These are phyloP conservation scores for Calvatia gigantea DNA, from an alignment of 768 basidiomycete species.

Conservation along the genomic window DNA sequence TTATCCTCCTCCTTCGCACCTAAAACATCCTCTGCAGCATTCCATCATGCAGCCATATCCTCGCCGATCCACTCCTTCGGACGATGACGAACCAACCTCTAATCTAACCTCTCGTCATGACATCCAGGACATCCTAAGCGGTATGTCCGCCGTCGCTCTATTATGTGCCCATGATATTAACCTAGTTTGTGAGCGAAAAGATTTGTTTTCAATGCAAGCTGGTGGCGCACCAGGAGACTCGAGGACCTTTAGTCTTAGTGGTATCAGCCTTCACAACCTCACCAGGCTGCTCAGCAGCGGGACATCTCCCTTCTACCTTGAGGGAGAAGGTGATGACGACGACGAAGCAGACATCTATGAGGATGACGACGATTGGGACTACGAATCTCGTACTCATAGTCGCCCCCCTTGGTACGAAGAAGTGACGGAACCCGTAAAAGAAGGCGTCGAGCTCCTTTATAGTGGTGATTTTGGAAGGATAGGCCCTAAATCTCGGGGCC, in stretches of 20 bases:
- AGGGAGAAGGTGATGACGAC: slow-evolving; percentile 34
- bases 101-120: not conserved
- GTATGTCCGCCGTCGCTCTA: slow-evolving; percentile 16
- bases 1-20: not conserved
- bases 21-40: not conserved
- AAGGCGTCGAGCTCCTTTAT: slow-evolving; percentile 62
- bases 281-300: slow-evolving; percentile 24
- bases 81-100: slow-evolving; percentile 7
- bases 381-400: not conserved
- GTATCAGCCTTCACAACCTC: slow-evolving; percentile 29
- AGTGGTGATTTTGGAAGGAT: slow-evolving; percentile 81
- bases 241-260: slow-evolving; percentile 21
- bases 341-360: slow-evolving; percentile 26
- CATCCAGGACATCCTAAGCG: slow-evolving; percentile 24
- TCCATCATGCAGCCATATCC: not conserved
- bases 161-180: not conserved
- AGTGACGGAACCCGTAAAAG: slow-evolving; percentile 56
- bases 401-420: slow-evolving; percentile 25
- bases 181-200: slow-evolving; percentile 16
- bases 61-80: not conserved
- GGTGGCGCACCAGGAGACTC: slow-evolving; percentile 14
- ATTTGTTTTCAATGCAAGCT: slow-evolving; percentile 29
- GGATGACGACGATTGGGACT: slow-evolving; percentile 28
- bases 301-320: slow-evolving; percentile 21
- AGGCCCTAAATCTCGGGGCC: slow-evolving; percentile 41